phyloP scores from a whole-genome alignment of 106 monocot species.

The Gastrodia elata region DNA sequence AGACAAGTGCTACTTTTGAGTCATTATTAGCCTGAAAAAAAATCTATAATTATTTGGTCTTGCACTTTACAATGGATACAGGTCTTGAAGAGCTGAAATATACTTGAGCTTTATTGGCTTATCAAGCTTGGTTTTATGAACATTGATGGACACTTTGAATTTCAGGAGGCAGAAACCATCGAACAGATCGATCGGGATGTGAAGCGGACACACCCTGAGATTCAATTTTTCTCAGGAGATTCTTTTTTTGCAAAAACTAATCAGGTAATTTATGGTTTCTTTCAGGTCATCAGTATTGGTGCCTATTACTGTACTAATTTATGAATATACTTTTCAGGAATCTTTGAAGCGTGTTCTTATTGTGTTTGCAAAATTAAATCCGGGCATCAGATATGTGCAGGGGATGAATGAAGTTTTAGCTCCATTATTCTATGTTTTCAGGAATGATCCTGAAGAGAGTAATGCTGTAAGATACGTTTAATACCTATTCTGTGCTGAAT shows the following conservation, averaged over 20 bases:
- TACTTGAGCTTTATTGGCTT: not conserved
- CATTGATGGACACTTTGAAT: not conserved
- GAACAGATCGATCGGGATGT: slow-evolving; percentile 99
- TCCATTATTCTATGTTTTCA: slow-evolving; percentile 83
- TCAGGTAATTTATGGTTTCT: slow-evolving; percentile 36
- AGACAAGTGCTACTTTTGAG: not conserved
- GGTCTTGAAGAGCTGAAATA: not conserved
- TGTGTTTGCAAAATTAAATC: slow-evolving; percentile 94
- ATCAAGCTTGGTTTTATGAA: not conserved
- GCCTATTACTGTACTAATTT: not conserved
- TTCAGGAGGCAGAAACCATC: slow-evolving; percentile 77
- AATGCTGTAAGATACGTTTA: slow-evolving; percentile 55
- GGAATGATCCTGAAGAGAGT: slow-evolving; percentile 63
- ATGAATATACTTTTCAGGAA: slow-evolving; percentile 41
- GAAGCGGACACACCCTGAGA: slow-evolving; percentile 86
- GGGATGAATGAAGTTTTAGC: slow-evolving; percentile 99
- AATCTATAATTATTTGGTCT: not conserved
- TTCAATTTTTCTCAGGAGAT: slow-evolving; percentile 70
- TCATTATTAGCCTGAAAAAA: not conserved
- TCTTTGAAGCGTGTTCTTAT: slow-evolving; percentile 72
- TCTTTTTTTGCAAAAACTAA: slow-evolving; percentile 62
- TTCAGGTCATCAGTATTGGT: not conserved
- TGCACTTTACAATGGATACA: not conserved
- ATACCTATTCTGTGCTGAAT: no score
- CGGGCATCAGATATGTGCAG: slow-evolving; percentile 95